Base-by-base conservation (phyloP, 768 basidiomycete species). In the Mycena metata region DNA sequence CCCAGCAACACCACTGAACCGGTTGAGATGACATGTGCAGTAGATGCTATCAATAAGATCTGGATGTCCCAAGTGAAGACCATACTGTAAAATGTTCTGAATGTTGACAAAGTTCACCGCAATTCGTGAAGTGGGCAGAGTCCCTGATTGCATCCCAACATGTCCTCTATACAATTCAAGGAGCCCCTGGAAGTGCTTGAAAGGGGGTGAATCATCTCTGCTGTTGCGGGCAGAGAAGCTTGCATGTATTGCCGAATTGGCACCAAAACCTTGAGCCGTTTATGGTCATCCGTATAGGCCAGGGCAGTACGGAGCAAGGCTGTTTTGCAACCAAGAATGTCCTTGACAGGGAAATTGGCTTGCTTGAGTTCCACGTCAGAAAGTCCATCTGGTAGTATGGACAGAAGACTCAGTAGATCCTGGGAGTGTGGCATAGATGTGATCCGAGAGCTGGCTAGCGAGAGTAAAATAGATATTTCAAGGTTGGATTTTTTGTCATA, bases 311-410 rank as follows among this genome's bases (percentile, higher is more conserved):
- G 17, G n/a, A 52, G 16, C 30, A 52, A 24, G 7, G 33, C 19
- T 35, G 8, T 10, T n/a, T 35, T 33, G 33, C 51, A 52, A 8
- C 26, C 9, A 4, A 35, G 19, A 30, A 52, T 52, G 17, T 52
- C 17, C 6, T 33, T 9, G 2, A 52, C 35, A 2, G 33, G 51
- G 17, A 52, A n/a, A 5, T n/a, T 33, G 51, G 16, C 17, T 30
- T 50, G 49, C 24, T 7, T 12, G 13, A 50, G 49, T 17, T 50
- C 49, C 11, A 50, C 49, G 5, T 50, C 24, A 0, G 49, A 50
- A 23, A 50, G 49, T 15, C 49, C 49, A 30, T 50, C 49, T 7
- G 49, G 49, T 24, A 50, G 49, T 26, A 50, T 50, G 23, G 49
- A 50, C 24, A 50, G 24, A 8, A 50, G 49, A 12, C 49, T 30